Percentiles rank a stretch among this genome's conserved stretches.
These are phyloP conservation scores for Candida wancherniae DNA, from an alignment of 805 yeast genomes.

Conservation along the genomic window DNA sequence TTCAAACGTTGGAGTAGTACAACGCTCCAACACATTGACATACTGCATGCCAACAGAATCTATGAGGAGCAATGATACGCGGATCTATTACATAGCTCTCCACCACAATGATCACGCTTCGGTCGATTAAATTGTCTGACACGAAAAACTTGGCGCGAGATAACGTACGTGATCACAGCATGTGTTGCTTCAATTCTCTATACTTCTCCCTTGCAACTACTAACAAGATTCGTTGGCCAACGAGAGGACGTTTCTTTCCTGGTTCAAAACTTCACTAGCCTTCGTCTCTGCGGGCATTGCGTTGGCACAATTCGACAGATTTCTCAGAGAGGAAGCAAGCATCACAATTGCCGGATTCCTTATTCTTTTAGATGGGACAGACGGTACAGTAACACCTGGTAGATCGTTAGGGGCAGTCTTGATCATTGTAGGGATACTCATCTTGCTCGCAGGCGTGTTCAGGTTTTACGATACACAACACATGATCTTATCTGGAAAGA, in stretches of 20 bases:
- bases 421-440: conserved; percentile 10
- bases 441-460: conserved; percentile 8
- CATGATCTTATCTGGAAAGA: conserved; percentile 5
- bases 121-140: conserved; percentile 8
- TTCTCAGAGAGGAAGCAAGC: conserved; percentile 4
- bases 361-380: conserved; percentile 2
- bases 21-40: too few species aligned
- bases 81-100: too few species aligned
- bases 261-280: conserved; percentile 17
- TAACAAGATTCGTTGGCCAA: conserved; percentile 15
- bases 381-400: conserved; percentile 2
- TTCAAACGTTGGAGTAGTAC: too few species aligned
- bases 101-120: conserved; percentile 6
- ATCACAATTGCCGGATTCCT: conserved; percentile 3
- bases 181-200: neutral
- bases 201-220: neutral
- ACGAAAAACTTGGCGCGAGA: conserved; percentile 11
- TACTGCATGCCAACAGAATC: too few species aligned
- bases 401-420: conserved; percentile 8
- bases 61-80: neutral
- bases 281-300: conserved; percentile 14
- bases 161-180: conserved; percentile 8
- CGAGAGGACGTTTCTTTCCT: conserved; percentile 17
- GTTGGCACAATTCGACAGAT: conserved; percentile 12
- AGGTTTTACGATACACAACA: conserved; percentile 11